Evolutionary conservation across 805 yeast genomes (phyloP).

Genomic region (Candida orba): DNA sequence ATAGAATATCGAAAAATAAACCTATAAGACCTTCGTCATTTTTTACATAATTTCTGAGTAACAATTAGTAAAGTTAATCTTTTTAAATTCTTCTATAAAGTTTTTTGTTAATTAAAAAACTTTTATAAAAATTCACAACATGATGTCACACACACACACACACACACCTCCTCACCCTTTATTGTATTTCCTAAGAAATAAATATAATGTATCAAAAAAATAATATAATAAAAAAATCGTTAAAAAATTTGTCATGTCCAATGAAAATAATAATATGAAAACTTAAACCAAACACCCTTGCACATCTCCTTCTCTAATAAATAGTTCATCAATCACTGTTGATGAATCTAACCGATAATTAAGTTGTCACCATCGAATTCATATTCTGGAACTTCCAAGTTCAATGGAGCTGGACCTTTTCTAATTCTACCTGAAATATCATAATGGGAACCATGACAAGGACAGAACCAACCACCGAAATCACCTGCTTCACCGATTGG

Average conservation of each 20-base stretch:
- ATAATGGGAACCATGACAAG: slow-evolving; percentile 99
- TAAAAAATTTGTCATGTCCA: slow-evolving; percentile 10
- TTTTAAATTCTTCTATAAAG: background rate
- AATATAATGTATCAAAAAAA: slow-evolving; percentile 1
- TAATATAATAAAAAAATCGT: slow-evolving; percentile 7
- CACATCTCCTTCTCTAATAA: background rate
- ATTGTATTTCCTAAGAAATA: background rate
- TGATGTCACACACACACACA: slow-evolving; percentile 1
- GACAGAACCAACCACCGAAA: slow-evolving; percentile 99
- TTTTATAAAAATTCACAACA: slow-evolving; percentile 8
- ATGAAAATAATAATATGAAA: slow-evolving; percentile 6
- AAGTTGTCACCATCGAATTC: slow-evolving; percentile 80
- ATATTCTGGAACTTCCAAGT: slow-evolving; percentile 93
- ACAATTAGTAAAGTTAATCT: too few relatives aligned
- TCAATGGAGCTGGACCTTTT: slow-evolving; percentile 99
- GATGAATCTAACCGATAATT: slow-evolving; percentile 65
- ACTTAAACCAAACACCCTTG: background rate
- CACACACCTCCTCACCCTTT: slow-evolving; percentile 5
- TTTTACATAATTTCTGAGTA: background rate
- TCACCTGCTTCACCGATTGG: slow-evolving; percentile 99
- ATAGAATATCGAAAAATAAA: background rate
- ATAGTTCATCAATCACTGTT: background rate
- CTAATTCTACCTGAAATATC: slow-evolving; percentile 99
- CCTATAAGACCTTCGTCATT: background rate
- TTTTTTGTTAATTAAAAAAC: too few relatives aligned